Conservation (phyloP, 1,284 basidiomycete genomes). For the Marasmius sp. region DNA sequence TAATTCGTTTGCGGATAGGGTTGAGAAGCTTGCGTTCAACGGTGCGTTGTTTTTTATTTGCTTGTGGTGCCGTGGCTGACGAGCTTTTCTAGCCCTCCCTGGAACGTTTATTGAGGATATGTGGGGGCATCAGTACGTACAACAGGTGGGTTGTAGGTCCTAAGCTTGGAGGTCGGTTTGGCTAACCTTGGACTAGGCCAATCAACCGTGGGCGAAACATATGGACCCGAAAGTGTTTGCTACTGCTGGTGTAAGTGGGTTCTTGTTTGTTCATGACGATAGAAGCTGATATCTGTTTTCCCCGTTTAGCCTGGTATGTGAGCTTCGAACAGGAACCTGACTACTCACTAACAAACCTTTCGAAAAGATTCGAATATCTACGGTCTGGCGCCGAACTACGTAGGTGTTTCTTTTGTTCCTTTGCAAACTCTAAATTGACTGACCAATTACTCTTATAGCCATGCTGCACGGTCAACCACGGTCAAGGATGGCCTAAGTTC, state of each 20-base stretch:
- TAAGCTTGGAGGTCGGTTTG: neutral
- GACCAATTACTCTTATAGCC: neutral
- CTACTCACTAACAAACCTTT: neutral
- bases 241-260: neutral
- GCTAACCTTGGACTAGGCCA: neutral
- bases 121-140: neutral
- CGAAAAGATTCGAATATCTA: neutral
- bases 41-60: neutral
- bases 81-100: neutral
- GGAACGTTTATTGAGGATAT: neutral
- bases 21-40: neutral
- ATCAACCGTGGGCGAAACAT: neutral
- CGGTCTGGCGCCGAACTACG: neutral
- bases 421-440: too few species aligned
- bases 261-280: neutral
- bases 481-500: neutral
- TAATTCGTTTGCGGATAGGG: neutral
- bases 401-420: neutral
- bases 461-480: neutral
- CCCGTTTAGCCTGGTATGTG: neutral
- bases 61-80: neutral
- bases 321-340: neutral
- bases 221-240: neutral
- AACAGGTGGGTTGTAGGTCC: neutral
- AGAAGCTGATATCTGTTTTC: neutral